Evolutionary conservation across 768 basidiomycete species (phyloP).

Genomic region (Pisolithus tinctorius): DNA sequence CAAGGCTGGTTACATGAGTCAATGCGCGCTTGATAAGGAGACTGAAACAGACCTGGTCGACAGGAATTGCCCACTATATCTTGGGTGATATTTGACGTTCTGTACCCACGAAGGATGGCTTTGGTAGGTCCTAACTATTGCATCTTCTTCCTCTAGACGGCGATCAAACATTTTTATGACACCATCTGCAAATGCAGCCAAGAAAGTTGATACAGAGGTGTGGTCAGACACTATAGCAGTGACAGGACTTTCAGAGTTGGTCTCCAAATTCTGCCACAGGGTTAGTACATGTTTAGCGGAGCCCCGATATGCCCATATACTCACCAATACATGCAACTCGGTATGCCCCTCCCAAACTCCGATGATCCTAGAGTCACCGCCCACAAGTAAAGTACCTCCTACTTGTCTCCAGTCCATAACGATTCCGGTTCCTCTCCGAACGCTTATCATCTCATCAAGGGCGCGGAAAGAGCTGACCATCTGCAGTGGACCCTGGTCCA

Average conservation of each 20-base stretch:
- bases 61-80: slow-evolving; percentile 59
- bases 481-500: slow-evolving; percentile 69
- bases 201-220: slow-evolving; percentile 70
- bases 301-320: slow-evolving; percentile 10
- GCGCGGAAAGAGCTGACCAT: slow-evolving; percentile 94
- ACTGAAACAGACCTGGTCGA: slow-evolving; percentile 66
- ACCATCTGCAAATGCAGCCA: slow-evolving; percentile 92
- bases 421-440: slow-evolving; percentile 75
- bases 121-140: slow-evolving; percentile 70
- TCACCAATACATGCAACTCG: slow-evolving; percentile 68
- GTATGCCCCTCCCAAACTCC: slow-evolving; percentile 94
- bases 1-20: slow-evolving; percentile 45
- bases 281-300: slow-evolving; percentile 1
- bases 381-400: slow-evolving; percentile 77
- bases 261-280: slow-evolving; percentile 68
- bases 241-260: slow-evolving; percentile 84
- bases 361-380: slow-evolving; percentile 85
- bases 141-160: slow-evolving; percentile 75
- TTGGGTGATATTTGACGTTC: slow-evolving; percentile 81
- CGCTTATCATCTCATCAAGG: slow-evolving; percentile 67
- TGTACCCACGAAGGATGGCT: slow-evolving; percentile 88
- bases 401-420: slow-evolving; percentile 93
- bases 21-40: not conserved
- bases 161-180: slow-evolving; percentile 86
- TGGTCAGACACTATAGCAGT: slow-evolving; percentile 80